phyloP scores from a whole-genome alignment of 495 filamentous ascomycete genomes.

The Staphylotrichum longicolle region DNA sequence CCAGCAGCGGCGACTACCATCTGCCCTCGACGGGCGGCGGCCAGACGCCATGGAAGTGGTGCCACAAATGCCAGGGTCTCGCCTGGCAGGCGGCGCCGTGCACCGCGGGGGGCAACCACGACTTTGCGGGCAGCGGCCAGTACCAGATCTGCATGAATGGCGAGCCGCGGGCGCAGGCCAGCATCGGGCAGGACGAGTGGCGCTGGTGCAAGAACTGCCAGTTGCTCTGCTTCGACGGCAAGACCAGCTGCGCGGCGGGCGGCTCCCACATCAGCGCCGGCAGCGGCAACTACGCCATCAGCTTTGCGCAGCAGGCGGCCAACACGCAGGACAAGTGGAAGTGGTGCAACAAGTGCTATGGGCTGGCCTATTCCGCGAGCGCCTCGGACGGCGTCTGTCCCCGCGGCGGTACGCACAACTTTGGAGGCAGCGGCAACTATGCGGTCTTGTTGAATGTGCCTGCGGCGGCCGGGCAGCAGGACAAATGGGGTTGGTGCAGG shows the following conservation, averaged over 20 bases:
- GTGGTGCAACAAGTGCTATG: conserved; percentile 9
- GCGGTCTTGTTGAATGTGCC: neutral
- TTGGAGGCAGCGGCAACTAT: conserved; percentile 3
- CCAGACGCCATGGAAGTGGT: no score
- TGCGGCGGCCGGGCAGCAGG: neutral
- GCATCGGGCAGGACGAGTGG: conserved; percentile 7
- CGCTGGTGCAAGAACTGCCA: conserved; percentile 3
- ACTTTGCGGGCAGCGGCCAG: neutral
- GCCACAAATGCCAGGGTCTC: no score
- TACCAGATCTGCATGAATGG: neutral
- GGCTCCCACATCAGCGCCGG: neutral
- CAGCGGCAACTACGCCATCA: neutral
- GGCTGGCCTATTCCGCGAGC: neutral
- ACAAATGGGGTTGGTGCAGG: neutral
- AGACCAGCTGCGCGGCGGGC: conserved; percentile 1
- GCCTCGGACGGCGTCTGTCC: conserved; percentile 6
- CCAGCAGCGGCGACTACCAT: no score
- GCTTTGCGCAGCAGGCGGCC: neutral
- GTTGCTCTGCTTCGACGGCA: conserved; percentile 9
- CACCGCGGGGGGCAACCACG: neutral
- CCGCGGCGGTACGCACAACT: conserved; percentile 7
- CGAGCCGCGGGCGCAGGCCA: neutral
- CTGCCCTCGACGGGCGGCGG: no score
- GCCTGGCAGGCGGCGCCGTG: no score
- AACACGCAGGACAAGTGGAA: conserved; percentile 7